Evolutionary conservation across 768 basidiomycete genomes (phyloP).

Genomic region (Leccinum sublutescens): DNA sequence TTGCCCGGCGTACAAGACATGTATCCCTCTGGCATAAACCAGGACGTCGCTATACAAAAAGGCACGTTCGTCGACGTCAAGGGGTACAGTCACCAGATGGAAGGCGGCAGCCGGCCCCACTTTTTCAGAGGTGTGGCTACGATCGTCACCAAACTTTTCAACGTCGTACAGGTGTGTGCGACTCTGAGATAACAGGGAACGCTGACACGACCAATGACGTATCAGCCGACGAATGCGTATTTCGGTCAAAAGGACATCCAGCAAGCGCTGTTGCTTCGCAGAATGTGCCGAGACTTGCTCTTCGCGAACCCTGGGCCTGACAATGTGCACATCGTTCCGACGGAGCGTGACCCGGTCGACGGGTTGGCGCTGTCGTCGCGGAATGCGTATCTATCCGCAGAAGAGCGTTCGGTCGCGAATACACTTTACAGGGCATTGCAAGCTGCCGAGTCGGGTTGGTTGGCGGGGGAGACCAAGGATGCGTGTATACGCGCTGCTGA

Average conservation of each 20-base stretch:
- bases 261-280: conserved; percentile 83
- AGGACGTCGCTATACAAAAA: conserved; percentile 67
- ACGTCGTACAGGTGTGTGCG: conserved; percentile 71
- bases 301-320: conserved; percentile 70
- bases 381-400: conserved; percentile 72
- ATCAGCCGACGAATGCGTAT: conserved; percentile 81
- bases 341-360: conserved; percentile 62
- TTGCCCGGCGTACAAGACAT: conserved; percentile 77
- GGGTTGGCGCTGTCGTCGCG: conserved; percentile 88
- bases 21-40: conserved; percentile 90
- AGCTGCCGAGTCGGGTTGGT: conserved; percentile 57
- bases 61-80: conserved; percentile 94
- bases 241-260: conserved; percentile 99
- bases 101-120: conserved; percentile 79
- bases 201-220: background rate
- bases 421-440: conserved; percentile 69
- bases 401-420: conserved; percentile 62
- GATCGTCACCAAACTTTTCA: conserved; percentile 93
- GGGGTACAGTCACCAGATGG: conserved; percentile 91
- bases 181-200: background rate
- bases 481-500: conserved; percentile 47
- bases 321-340: conserved; percentile 85
- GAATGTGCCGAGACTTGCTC: conserved; percentile 76
- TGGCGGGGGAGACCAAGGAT: conserved; percentile 45
- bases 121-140: conserved; percentile 98